Evolutionary conservation across 352 stramenopile genomes (phyloP), one percentile per base, ranked within the genome.

Genomic region (Thalassiosira ordinaria): DNA sequence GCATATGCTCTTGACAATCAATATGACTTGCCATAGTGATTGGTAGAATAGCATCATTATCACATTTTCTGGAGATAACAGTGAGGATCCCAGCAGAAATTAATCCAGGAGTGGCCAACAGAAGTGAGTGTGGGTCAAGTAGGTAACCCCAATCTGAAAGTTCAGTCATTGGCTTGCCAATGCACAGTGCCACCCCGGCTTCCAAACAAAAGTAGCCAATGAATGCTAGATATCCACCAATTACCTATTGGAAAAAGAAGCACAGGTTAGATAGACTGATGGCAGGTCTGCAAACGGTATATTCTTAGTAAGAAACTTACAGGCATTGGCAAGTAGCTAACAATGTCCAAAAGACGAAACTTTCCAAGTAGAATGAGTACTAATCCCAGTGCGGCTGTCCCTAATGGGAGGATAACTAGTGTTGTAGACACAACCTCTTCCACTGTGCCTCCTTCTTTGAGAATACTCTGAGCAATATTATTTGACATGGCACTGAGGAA

Each of bases 121-220:
- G 20, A 56, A 96, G 61, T 49, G 89, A 87, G 46, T 95, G 85
- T 33, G 67, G 64, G 29, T 93, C 75, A 52, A 90, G 85, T 26
- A 97, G 80, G 64, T 96, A 90, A 47, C 89, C 66, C 62, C 95
- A 91, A 35, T 92, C 95, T 41, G 80, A 74, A 41, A 96, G 90
- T 73, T 95, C 90, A 63, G 95, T 96, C 86, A 97, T 95, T 44
- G 95, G 85, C 14, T 96, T 86, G 0, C 91, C 91, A 4, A 95
- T 97, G 74, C 91, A 96, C 6, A 97, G 81, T 47, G 94, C 96
- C 33, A 97, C 80, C 0, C 94, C 95, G 0, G 94, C 94, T 70
- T 96, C 94, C 41, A 97, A 64, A 82, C 94, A 97, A 74, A 97
- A 97, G 33, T 97, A 89, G 1, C 96, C 95, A 70, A 98, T 98